Base-by-base conservation (phyloP, 2,329 filamentous ascomycete species). In the Talaromyces piceae region DNA sequence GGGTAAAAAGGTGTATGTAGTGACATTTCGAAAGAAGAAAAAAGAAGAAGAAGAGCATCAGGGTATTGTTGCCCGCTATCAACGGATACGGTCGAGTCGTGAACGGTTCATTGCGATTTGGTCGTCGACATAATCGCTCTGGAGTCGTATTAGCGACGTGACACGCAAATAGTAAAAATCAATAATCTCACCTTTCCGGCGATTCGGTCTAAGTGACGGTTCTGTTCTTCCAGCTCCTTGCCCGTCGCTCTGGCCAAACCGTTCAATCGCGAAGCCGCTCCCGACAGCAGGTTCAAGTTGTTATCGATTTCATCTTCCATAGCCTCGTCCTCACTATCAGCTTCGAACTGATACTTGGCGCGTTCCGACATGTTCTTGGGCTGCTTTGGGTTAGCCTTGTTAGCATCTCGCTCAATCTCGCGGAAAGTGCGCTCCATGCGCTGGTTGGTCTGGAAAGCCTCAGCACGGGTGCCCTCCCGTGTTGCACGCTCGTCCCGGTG, bases 41-140 rank as follows among this genome's bases (percentile, higher is more conserved):
- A 16, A n/a, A 11, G 37, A 25, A 27, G 22, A n/a, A n/a, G n/a
- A 18, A 37, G 1, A 33, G 30, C 13, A 33, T 6, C 11, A 31
- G n/a, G 20, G 16, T 37, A 7, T 9, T 23, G 25, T 49, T 45
- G 18, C 27, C 13, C 12, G n/a, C 20, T 13, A 28, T 50, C 66
- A 72, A 56, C 58, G 68, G 54, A 73, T 73, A 31, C 84, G 78
- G 61, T 86, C 82, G 67, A 90, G 67, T 59, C 82, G 79, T 61
- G 84, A 82, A 57, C 86, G 78, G 74, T 91, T 91, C 79, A 88
- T 82, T 53, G 82, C 82, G 61, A 91, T 87, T 63, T 86, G 81
- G 58, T 91, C 87, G 67, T 90, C 87, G 59, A 95, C 87, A 60
- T 77, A 79, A 66, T 95, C 89, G 71, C 84, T 91, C 88, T 88